Base-by-base conservation (phyloP, 208 protist species). In the Trypanosoma rangeli region DNA sequence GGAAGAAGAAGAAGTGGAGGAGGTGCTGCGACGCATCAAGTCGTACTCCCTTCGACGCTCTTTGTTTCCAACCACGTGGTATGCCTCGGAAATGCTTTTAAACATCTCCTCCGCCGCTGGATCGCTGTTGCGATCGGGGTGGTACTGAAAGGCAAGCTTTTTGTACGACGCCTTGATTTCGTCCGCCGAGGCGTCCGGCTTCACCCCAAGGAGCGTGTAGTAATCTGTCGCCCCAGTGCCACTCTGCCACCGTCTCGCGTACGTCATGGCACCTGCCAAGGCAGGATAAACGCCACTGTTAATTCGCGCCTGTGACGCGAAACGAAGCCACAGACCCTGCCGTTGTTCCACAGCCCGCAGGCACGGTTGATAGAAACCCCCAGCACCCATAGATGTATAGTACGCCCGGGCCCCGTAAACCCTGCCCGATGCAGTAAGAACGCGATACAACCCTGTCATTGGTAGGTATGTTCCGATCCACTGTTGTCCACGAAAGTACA, bases 101-200 rank as follows among this genome's bases (percentile, higher is more conserved):
- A 96, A 96, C 68, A 80, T 88, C 61, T 96, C 88, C 83, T 96
- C 88, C 8, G 93, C 91, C 0, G 84, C 90, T 8, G 80, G 76
- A 35, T 82, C 76, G 62, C 83, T 82, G 63, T 97, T 96, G 53
- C 89, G 82, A 76, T 97, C 94, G 3, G 94, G 94, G 79, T 97
- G 94, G 67, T 83, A 97, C 76, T 94, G 73, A 0, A 97, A 81
- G 5, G 89, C 94, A 12, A 94, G 77, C 65, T 90, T 94, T 68
- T 94, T 94, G 68, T 97, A 97, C 1, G 94, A 89, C 24, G 68
- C 79, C 71, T 96, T 97, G 73, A 97, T 97, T 67, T 97, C 94
- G 42, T 97, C 90, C 54, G 70, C 78, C 7, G 85, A 92, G 18
- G 94, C 86, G 53, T 86, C 79, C 7, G 83, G 68, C 39, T 68